Percentiles rank a stretch among this genome's conserved stretches.
Conservation (phyloP, 371 early-diverging fungal species). For the Blakeslea trispora region DNA sequence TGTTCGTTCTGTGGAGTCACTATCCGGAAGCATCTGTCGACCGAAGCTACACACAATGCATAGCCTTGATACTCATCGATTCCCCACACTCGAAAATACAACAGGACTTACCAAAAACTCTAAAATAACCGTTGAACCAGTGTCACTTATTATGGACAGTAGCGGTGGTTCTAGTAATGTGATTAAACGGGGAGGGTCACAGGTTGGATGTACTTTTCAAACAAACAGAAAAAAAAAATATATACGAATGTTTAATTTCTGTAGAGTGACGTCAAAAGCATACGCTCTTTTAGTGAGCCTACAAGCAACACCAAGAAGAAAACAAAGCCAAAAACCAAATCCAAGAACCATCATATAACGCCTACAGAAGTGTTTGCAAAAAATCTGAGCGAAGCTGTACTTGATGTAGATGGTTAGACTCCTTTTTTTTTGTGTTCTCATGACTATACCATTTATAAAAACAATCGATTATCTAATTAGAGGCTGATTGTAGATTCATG, state of each 20-base stretch:
- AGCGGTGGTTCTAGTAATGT: not conserved
- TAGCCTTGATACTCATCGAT: conserved; percentile 39
- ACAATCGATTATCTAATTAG: too few relatives aligned
- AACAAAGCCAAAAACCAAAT: conserved; percentile 6
- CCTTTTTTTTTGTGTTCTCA: not conserved
- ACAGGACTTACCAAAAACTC: conserved; percentile 9
- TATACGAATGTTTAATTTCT: conserved; percentile 12
- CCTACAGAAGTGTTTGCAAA: conserved; percentile 51
- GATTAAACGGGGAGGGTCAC: conserved; percentile 13
- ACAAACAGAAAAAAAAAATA: too few relatives aligned
- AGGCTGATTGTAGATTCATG: conserved; percentile 32
- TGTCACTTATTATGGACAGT: conserved; percentile 1
- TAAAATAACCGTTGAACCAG: conserved; percentile 17
- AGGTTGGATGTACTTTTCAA: conserved; percentile 11
- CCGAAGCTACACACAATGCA: conserved; percentile 37
- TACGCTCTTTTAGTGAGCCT: conserved; percentile 15
- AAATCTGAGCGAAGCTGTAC: conserved; percentile 49
- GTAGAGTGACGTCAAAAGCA: conserved; percentile 17
- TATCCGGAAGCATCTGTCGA: conserved; percentile 5
- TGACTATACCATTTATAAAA: not conserved
- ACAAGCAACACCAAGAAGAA: conserved; percentile 17
- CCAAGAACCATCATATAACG: conserved; percentile 12
- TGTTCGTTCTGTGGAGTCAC: not conserved
- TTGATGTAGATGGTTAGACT: conserved; percentile 45
- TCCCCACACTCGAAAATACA: conserved; percentile 36